Conservation (phyloP, 2,329 filamentous ascomycete species). For the Macrophomina tecta region DNA sequence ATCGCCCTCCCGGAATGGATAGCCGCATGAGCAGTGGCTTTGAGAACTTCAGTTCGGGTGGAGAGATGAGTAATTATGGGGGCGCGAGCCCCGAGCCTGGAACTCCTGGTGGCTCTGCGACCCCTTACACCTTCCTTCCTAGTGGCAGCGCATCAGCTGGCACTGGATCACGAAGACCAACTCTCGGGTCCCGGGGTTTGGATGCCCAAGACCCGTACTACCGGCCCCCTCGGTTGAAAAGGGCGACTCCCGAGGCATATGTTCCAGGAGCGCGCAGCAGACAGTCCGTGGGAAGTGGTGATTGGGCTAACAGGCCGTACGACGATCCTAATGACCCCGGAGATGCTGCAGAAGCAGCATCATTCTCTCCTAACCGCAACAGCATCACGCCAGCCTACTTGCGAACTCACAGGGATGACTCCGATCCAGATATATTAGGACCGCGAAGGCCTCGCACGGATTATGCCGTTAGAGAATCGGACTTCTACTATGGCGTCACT, state of each 20-base stretch:
- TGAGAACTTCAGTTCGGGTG: slow-evolving; percentile 59
- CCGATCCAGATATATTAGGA: slow-evolving; percentile 61
- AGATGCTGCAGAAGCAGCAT: slow-evolving; percentile 42
- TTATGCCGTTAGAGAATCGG: slow-evolving; percentile 91
- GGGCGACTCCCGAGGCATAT: slow-evolving; percentile 60
- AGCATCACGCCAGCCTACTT: slow-evolving; percentile 57
- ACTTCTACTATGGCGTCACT: slow-evolving; percentile 89
- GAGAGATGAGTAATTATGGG: slow-evolving; percentile 59
- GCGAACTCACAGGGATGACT: slow-evolving; percentile 53
- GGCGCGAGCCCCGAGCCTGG: slow-evolving; percentile 70
- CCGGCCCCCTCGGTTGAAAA: slow-evolving; percentile 76
- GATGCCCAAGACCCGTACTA: slow-evolving; percentile 78
- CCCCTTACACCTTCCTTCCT: slow-evolving; percentile 73
- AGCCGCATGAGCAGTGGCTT: slow-evolving; percentile 54
- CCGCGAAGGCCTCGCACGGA: slow-evolving; percentile 69
- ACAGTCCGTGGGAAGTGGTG: slow-evolving; percentile 54
- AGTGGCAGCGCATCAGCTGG: slow-evolving; percentile 55
- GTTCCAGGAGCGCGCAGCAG: slow-evolving; percentile 52
- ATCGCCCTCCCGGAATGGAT: slow-evolving; percentile 28
- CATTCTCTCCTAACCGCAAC: slow-evolving; percentile 36
- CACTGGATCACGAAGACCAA: slow-evolving; percentile 49
- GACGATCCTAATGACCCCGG: slow-evolving; percentile 47
- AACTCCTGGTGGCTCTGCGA: slow-evolving; percentile 74
- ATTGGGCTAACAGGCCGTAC: slow-evolving; percentile 54
- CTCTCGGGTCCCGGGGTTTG: slow-evolving; percentile 40